Evolutionary conservation across 345 rosid genomes (phyloP), one percentile per base, ranked within the genome.

Genomic region (Theobroma cacao): DNA sequence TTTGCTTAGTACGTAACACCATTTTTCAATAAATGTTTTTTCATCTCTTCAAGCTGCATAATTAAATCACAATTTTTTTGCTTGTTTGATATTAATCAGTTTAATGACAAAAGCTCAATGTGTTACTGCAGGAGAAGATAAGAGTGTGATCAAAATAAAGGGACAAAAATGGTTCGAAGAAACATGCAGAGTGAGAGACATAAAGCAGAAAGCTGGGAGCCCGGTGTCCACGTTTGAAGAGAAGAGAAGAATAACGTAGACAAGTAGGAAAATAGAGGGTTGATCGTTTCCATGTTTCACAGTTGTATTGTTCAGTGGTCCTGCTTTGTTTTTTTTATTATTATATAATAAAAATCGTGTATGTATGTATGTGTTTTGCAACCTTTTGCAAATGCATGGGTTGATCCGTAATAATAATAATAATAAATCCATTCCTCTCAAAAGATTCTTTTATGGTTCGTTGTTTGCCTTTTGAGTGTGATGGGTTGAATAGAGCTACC

Each of bases 61-160:
- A 24, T 58, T 9, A 53, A 15, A n/a, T 36, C 34, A 55, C 33
- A n/a, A n/a, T 20, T 36, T 34, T 20, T n/a, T 74, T 24, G 13
- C 17, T n/a, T 73, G 0, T 48, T 55, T 36, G 6, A 53, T 34
- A n/a, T 22, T 73, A 55, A 38, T 13, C 7, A 36, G 38, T 22
- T 72, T 7, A 53, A 53, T 33, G 43, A 52, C 33, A 12, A 74
- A 38, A 56, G 1, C n/a, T 13, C 34, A 43, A 5, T 71, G 20
- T 68, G 22, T 13, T 50, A 5, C 11, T 50, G 61, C 75, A 71
- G 61, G 60, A 52, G 28, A 50, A 31, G 41, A 71, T 28, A 50
- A 50, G 43, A 50, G 43, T 31, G 75, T 47, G 73, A 45, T 68
- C 56, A n/a, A 45, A 71, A 47, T 48, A 48, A 50, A 71, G 41